Conservation (phyloP, 768 basidiomycete genomes). For the Tricholoma matsutake region DNA sequence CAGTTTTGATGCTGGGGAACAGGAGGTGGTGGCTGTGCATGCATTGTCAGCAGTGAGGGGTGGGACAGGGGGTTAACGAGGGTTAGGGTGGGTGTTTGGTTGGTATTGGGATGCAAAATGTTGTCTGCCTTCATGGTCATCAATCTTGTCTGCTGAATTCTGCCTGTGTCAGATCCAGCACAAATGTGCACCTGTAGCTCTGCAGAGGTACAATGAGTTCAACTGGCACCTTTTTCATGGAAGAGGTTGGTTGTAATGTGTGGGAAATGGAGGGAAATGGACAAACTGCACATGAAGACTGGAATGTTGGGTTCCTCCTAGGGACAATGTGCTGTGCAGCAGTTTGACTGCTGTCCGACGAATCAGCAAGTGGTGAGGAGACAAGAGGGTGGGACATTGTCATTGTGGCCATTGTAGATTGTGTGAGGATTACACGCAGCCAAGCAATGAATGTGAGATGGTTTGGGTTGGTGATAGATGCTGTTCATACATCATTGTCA, state of each 20-base stretch:
- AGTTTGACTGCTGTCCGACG: constrained; percentile 28
- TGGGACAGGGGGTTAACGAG: too few species aligned
- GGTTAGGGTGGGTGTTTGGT: too few species aligned
- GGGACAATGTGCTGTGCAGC: constrained; percentile 33
- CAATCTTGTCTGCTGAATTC: constrained; percentile 69
- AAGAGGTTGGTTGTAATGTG: constrained; percentile 31
- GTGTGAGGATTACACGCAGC: constrained; percentile 4
- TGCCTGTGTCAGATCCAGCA: constrained; percentile 79
- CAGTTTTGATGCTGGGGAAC: too few species aligned
- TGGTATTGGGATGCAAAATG: too few species aligned
- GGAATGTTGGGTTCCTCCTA: constrained; percentile 53
- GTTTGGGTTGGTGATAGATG: too few species aligned
- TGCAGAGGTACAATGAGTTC: constrained; percentile 81
- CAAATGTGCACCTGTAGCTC: constrained; percentile 65
- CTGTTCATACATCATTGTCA: too few species aligned
- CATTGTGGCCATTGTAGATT: constrained; percentile 41
- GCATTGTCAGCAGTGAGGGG: too few species aligned
- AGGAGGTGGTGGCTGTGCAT: too few species aligned
- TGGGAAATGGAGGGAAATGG: constrained; percentile 70
- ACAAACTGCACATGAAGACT: constrained; percentile 70
- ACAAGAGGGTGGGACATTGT: constrained; percentile 49
- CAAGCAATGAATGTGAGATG: constrained; percentile 6
- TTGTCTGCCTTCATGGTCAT: background rate
- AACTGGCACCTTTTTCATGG: constrained; percentile 43
- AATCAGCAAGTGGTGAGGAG: constrained; percentile 61